Evolutionary conservation across 768 basidiomycete species (phyloP).

Genomic region (Dioszegia hungarica): DNA sequence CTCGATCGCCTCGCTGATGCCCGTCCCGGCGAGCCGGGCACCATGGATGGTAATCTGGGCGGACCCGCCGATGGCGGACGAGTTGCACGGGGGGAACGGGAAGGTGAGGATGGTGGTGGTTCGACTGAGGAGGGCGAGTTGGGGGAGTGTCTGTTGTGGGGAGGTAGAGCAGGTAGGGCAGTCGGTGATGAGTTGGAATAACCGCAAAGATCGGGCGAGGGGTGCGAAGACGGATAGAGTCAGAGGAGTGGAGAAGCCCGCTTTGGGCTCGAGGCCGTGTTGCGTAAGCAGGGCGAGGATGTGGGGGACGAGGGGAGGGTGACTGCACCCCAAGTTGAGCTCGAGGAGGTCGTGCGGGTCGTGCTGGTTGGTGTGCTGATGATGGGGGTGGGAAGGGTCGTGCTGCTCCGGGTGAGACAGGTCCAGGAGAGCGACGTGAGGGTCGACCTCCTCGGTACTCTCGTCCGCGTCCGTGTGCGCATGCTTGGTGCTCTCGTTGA

Average conservation of each 20-base stretch:
- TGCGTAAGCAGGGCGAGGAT: constrained; percentile 32
- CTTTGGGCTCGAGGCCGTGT: constrained; percentile 38
- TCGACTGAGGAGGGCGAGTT: constrained; percentile 39
- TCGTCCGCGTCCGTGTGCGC: constrained; percentile 15
- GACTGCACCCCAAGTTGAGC: constrained; percentile 20
- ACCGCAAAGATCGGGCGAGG: constrained; percentile 31
- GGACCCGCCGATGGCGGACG: constrained; percentile 24
- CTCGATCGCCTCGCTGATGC: constrained; percentile 39
- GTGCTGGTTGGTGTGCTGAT: not conserved
- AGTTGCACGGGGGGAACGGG: constrained; percentile 37
- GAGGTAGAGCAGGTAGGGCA: constrained; percentile 32
- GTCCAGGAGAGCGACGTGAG: constrained; percentile 41
- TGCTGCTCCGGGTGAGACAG: constrained; percentile 18
- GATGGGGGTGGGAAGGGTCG: not conserved
- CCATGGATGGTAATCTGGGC: constrained; percentile 43
- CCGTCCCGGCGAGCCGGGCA: constrained; percentile 37
- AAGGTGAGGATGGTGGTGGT: constrained; percentile 44
- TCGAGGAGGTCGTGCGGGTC: constrained; percentile 15
- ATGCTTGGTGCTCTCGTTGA: constrained; percentile 26
- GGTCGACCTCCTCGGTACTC: constrained; percentile 25
- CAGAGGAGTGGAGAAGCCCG: constrained; percentile 37
- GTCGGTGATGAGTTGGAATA: constrained; percentile 32
- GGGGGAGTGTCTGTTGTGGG: constrained; percentile 41
- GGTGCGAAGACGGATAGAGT: constrained; percentile 36
- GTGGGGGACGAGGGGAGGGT: constrained; percentile 35